These are phyloP conservation scores for Curvularia lunata DNA, from an alignment of 2,329 filamentous ascomycete genomes.

Conservation along the genomic window DNA sequence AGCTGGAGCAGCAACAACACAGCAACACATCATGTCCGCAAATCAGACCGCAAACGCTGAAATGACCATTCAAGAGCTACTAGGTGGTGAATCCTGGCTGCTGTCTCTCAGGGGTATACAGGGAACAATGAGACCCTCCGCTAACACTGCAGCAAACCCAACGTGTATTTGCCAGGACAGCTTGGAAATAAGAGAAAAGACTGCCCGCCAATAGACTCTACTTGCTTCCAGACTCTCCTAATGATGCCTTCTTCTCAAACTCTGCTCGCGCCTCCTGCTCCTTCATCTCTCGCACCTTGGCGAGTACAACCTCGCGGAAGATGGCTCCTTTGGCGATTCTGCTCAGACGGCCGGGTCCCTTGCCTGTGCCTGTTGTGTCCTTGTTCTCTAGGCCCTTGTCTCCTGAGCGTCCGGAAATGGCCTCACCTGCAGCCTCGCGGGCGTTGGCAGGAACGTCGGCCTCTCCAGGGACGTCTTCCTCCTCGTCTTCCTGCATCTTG, in stretches of 20 bases:
- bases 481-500: constrained; percentile 90
- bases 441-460: constrained; percentile 68
- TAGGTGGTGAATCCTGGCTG: constrained; percentile 26
- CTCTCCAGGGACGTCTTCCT: constrained; percentile 68
- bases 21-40: background rate
- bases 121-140: constrained; percentile 28
- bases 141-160: constrained; percentile 33
- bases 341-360: constrained; percentile 59
- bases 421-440: constrained; percentile 61
- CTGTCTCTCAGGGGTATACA: constrained; percentile 39
- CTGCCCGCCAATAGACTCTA: constrained; percentile 10
- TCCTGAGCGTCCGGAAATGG: constrained; percentile 43
- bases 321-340: constrained; percentile 72
- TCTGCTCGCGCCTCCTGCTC: constrained; percentile 79
- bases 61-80: constrained; percentile 19
- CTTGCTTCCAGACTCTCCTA: constrained; percentile 33
- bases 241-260: constrained; percentile 64
- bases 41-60: constrained; percentile 1
- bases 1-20: background rate
- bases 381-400: constrained; percentile 40
- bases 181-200: constrained; percentile 13
- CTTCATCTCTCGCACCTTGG: constrained; percentile 92
- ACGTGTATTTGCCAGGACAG: constrained; percentile 19
- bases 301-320: constrained; percentile 91
- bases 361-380: constrained; percentile 39